Evolutionary conservation across 2,329 filamentous ascomycete species (phyloP).

Genomic region (Thelonectria olida): DNA sequence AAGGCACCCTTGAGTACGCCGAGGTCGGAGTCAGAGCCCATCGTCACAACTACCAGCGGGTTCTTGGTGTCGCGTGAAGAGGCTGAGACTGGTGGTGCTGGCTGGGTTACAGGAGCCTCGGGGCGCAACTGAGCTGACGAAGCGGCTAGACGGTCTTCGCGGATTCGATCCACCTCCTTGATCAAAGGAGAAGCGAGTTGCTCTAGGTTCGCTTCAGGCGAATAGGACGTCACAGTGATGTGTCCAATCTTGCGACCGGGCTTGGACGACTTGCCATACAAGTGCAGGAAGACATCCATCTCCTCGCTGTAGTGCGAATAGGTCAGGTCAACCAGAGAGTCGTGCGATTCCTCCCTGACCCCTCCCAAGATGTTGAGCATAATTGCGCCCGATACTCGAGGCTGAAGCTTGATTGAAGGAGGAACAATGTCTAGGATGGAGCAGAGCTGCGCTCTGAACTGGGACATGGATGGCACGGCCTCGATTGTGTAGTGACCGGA

Average conservation of each 20-base stretch:
- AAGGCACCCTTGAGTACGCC: conserved; percentile 72
- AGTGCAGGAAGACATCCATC: conserved; percentile 72
- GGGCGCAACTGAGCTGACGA: conserved; percentile 49
- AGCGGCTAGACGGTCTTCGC: conserved; percentile 60
- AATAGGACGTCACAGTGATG: conserved; percentile 80
- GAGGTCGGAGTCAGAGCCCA: conserved; percentile 85
- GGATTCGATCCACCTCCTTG: conserved; percentile 67
- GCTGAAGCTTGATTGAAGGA: conserved; percentile 66
- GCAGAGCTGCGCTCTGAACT: conserved; percentile 90
- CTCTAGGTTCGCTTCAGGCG: conserved; percentile 71
- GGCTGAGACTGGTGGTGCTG: conserved; percentile 32
- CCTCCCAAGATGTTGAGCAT: conserved; percentile 87
- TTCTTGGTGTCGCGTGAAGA: conserved; percentile 22
- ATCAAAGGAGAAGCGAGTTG: conserved; percentile 73
- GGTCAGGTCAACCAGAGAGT: conserved; percentile 57
- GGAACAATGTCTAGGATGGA: conserved; percentile 73
- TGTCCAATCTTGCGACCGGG: conserved; percentile 96
- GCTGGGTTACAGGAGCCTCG: conserved; percentile 7
- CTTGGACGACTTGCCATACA: conserved; percentile 91
- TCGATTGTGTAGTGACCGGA: conserved; percentile 97
- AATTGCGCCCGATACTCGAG: conserved; percentile 69
- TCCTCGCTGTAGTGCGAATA: conserved; percentile 53
- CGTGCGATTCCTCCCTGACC: conserved; percentile 70
- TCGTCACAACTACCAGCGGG: conserved; percentile 79
- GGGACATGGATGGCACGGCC: conserved; percentile 83